These are phyloP conservation scores for Neolentinus lepideus DNA, from an alignment of 1,284 basidiomycete genomes.

Conservation along the genomic window DNA sequence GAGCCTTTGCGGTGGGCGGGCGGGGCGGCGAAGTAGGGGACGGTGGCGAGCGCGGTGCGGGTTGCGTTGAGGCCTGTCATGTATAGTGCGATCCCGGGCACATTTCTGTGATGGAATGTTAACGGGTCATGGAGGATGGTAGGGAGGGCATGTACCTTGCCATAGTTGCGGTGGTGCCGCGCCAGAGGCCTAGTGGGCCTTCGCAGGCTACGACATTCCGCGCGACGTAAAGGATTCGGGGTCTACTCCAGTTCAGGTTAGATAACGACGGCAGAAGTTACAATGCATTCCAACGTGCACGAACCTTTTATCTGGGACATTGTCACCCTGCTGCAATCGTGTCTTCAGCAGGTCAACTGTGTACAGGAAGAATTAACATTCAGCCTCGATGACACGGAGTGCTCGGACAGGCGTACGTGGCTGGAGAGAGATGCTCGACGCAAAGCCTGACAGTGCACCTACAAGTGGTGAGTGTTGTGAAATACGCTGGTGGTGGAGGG, in stretches of 20 bases:
- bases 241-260: constrained; percentile 23
- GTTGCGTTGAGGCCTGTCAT: constrained; percentile 83
- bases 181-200: constrained; percentile 73
- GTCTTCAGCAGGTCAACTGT: constrained; percentile 86
- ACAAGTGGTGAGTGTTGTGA: not conserved
- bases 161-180: constrained; percentile 81
- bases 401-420: constrained; percentile 45
- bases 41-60: constrained; percentile 63
- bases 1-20: constrained; percentile 28
- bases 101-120: constrained; percentile 50
- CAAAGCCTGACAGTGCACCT: constrained; percentile 73
- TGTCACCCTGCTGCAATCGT: constrained; percentile 73
- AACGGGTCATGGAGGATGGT: not conserved
- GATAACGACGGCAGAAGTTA: constrained; percentile 4
- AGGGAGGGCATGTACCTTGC: constrained; percentile 41
- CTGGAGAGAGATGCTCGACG: constrained; percentile 69
- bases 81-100: constrained; percentile 91
- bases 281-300: constrained; percentile 4
- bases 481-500: no score
- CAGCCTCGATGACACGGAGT: not conserved
- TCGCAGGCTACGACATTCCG: constrained; percentile 53
- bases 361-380: constrained; percentile 3
- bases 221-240: constrained; percentile 40
- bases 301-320: constrained; percentile 27
- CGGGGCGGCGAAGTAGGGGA: constrained; percentile 48